A percentile compares a stretch with the other conserved stretches of the same genome.
Conservation (phyloP, 1,139 yeast species). For the Meyerozyma athensensis region DNA sequence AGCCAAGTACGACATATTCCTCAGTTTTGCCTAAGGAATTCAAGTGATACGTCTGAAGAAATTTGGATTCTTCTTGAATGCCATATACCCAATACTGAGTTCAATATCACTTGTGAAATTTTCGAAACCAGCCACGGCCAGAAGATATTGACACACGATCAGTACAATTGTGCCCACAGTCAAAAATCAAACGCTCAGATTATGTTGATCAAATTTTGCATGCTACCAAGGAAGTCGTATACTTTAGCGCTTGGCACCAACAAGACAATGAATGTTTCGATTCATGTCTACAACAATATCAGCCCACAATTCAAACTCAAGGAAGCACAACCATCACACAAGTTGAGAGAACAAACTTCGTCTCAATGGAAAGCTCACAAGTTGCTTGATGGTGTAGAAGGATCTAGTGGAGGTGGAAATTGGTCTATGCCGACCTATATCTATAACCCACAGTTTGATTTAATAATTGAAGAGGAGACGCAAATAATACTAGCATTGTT, state of each 20-base stretch:
- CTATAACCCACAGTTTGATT: slow-evolving; percentile 59
- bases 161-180: slow-evolving; percentile 21
- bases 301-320: slow-evolving; percentile 16
- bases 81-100: slow-evolving; percentile 20
- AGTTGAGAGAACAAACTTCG: slow-evolving; percentile 16
- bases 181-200: slow-evolving; percentile 25
- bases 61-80: slow-evolving; percentile 51
- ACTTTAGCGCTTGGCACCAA: slow-evolving; percentile 24
- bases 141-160: slow-evolving; percentile 23
- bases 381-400: slow-evolving; percentile 1
- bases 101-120: slow-evolving; percentile 6
- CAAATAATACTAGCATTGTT: slow-evolving; percentile 22
- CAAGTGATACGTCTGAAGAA: slow-evolving; percentile 20
- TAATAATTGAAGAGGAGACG: slow-evolving; percentile 17
- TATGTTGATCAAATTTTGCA: slow-evolving; percentile 18
- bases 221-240: slow-evolving; percentile 22
- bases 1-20: slow-evolving; percentile 38
- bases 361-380: slow-evolving; percentile 48
- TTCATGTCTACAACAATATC: slow-evolving; percentile 32
- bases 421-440: slow-evolving; percentile 48
- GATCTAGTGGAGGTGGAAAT: slow-evolving; percentile 47
- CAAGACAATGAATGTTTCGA: slow-evolving; percentile 28
- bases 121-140: slow-evolving; percentile 26
- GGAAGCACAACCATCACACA: slow-evolving; percentile 22
- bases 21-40: slow-evolving; percentile 44